Percentiles rank a stretch among this genome's conserved stretches.
These are phyloP conservation scores for Cornus kousa DNA, from an alignment of 148 eudicot species.

Conservation along the genomic window DNA sequence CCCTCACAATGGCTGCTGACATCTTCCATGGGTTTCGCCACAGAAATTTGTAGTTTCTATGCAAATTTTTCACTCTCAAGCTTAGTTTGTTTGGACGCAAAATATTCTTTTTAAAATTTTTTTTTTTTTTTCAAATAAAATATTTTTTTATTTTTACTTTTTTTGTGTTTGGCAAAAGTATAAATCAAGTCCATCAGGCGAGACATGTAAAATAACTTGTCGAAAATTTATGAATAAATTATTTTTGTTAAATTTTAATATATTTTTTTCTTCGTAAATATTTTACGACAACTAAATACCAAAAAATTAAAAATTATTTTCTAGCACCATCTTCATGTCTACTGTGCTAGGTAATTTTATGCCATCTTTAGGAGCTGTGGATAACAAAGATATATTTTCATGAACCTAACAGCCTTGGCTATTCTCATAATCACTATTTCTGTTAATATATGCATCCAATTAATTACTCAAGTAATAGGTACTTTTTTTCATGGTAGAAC, in stretches of 20 bases:
- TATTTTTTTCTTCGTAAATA: too few relatives aligned
- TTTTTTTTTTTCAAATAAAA: too few relatives aligned
- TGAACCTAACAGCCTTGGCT: constrained; percentile 24
- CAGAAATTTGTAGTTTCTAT: background rate
- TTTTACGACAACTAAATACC: too few relatives aligned
- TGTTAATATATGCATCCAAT: constrained; percentile 18
- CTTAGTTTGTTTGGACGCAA: too few relatives aligned
- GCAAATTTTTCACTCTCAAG: background rate
- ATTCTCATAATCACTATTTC: constrained; percentile 20
- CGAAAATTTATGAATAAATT: too few relatives aligned
- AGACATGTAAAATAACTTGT: too few relatives aligned
- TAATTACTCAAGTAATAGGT: constrained; percentile 1
- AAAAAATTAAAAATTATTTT: too few relatives aligned
- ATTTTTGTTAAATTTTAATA: too few relatives aligned
- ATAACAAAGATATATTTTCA: constrained; percentile 7
- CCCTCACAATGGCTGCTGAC: background rate
- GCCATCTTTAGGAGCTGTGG: background rate
- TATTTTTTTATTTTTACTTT: too few relatives aligned
- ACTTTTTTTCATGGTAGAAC: background rate
- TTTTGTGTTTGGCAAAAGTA: too few relatives aligned
- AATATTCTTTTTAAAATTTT: too few relatives aligned
- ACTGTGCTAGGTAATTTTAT: constrained; percentile 14
- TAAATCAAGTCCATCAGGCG: too few relatives aligned
- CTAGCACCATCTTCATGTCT: constrained; percentile 16
- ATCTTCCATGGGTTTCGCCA: background rate